Evolutionary conservation across 2,329 filamentous ascomycete species (phyloP).

Genomic region (Shiraia sp.): DNA sequence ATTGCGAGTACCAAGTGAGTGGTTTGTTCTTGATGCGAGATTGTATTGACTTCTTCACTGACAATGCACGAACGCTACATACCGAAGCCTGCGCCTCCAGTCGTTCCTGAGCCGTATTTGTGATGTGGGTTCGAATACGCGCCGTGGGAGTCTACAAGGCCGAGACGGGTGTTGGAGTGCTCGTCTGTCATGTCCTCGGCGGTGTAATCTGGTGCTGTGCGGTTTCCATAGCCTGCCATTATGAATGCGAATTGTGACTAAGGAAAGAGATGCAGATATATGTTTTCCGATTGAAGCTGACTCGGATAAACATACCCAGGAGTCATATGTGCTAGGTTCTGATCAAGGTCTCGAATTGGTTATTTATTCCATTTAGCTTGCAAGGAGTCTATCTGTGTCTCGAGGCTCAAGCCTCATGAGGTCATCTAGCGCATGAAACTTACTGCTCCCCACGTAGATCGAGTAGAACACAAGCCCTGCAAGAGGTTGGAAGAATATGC

Average conservation of each 20-base stretch:
- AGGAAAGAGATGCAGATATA: not conserved
- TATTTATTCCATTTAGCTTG: not conserved
- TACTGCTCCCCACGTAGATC: conserved; percentile 16
- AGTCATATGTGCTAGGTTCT: too few relatives aligned
- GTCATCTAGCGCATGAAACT: conserved; percentile 24
- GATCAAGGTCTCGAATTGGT: too few relatives aligned
- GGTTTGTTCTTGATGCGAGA: not conserved
- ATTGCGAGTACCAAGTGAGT: not conserved
- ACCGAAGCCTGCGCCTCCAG: conserved; percentile 40
- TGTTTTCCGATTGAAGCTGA: too few relatives aligned
- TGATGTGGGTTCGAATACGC: conserved; percentile 33
- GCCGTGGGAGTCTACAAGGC: conserved; percentile 23
- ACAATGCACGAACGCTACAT: not conserved
- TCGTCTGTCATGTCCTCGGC: conserved; percentile 19
- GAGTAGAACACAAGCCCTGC: conserved; percentile 8
- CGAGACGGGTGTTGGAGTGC: conserved; percentile 35
- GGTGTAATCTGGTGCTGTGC: conserved; percentile 26
- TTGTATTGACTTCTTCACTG: not conserved
- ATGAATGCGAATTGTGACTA: conserved; percentile 1
- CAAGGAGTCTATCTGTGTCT: not conserved
- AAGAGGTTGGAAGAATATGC: conserved; percentile 23
- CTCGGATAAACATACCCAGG: too few relatives aligned
- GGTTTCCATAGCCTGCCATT: conserved; percentile 46
- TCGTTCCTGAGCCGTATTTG: conserved; percentile 37
- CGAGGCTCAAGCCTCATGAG: too few relatives aligned